A percentile compares a stretch with the other conserved stretches of the same genome.
Conservation (phyloP, 2,329 filamentous ascomycete species). For the Helicocarpus griseus region DNA sequence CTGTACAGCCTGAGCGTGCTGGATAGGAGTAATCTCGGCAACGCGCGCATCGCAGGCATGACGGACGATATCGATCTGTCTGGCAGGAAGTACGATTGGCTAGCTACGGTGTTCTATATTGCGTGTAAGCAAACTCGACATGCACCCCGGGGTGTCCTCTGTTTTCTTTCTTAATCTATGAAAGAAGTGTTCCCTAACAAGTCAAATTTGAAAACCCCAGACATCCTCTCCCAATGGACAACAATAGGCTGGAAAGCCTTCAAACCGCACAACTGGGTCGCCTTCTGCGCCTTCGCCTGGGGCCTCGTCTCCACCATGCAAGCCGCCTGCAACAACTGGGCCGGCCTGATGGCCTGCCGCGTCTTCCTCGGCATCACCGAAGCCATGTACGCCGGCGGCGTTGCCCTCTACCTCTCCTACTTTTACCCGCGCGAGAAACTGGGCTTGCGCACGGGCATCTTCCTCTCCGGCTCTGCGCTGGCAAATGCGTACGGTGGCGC, state of each 20-base stretch:
- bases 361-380: conserved; percentile 11
- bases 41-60: conserved; percentile 13
- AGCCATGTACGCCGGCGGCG: conserved; percentile 12
- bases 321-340: conserved; percentile 15
- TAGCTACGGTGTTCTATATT: conserved; percentile 15
- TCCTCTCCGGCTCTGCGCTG: conserved; percentile 28
- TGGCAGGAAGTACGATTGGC: conserved; percentile 13
- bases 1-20: conserved; percentile 33
- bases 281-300: conserved; percentile 18
- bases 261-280: conserved; percentile 17
- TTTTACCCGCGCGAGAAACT: conserved; percentile 42
- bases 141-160: background rate
- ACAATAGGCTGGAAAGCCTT: conserved; percentile 21
- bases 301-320: conserved; percentile 19
- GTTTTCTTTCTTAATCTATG: too few relatives aligned
- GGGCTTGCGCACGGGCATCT: conserved; percentile 39
- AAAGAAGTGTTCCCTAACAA: too few relatives aligned
- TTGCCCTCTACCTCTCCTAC: conserved; percentile 28
- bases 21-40: conserved; percentile 9
- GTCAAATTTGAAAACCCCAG: conserved; percentile 2
- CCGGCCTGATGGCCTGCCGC: conserved; percentile 18
- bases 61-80: conserved; percentile 12
- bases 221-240: conserved; percentile 19
- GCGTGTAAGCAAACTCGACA: conserved; percentile 8
- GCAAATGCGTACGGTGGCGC: conserved; percentile 30